These are phyloP conservation scores for Cerioporus squamosus DNA, from an alignment of 1,284 basidiomycete species.

Conservation along the genomic window DNA sequence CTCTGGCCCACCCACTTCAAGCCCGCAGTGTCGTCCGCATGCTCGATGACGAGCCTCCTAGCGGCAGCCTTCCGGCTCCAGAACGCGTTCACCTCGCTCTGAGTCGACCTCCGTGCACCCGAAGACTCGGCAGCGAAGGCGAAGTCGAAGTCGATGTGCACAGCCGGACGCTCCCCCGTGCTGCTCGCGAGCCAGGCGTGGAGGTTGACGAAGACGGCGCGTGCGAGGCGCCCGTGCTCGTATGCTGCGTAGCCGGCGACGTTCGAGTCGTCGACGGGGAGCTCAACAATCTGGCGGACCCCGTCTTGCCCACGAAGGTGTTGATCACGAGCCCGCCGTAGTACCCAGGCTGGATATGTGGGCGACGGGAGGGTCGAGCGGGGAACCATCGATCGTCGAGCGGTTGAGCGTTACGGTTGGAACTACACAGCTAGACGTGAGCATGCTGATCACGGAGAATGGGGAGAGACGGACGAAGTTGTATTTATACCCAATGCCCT, in stretches of 20 bases:
- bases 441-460: not conserved
- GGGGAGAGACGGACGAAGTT: conserved; percentile 40
- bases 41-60: conserved; percentile 37
- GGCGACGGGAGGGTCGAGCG: conserved; percentile 50
- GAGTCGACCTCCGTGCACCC: too few species aligned
- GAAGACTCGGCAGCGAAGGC: conserved; percentile 21
- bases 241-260: conserved; percentile 69
- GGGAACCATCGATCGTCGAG: conserved; percentile 54
- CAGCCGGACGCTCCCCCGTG: conserved; percentile 39
- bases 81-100: conserved; percentile 29
- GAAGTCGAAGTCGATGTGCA: conserved; percentile 50
- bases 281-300: conserved; percentile 54
- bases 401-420: conserved; percentile 55
- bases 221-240: conserved; percentile 47
- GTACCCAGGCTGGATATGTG: conserved; percentile 65
- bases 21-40: conserved; percentile 59
- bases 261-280: conserved; percentile 51
- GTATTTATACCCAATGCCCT: conserved; percentile 48
- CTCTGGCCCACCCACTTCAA: conserved; percentile 68
- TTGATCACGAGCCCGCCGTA: conserved; percentile 59
- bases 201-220: conserved; percentile 63
- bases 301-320: conserved; percentile 45
- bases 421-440: conserved; percentile 39
- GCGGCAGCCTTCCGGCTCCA: conserved; percentile 25
- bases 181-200: conserved; percentile 50